Base-by-base conservation (phyloP, 2,329 filamentous ascomycete genomes). In the Colletotrichum cuscutae region DNA sequence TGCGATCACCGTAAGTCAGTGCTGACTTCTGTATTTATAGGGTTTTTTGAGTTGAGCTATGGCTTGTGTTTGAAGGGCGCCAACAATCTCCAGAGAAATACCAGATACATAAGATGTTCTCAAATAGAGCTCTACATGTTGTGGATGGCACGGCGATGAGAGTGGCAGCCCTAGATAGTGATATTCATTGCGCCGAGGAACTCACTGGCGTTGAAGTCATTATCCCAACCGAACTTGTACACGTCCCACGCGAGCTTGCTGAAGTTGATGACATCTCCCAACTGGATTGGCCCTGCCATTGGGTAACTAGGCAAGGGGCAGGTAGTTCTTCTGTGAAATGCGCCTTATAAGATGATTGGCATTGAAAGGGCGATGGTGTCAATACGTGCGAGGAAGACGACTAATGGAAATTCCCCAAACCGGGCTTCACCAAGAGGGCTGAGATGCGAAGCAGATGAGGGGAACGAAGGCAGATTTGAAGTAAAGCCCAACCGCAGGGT, bases 151-250 rank as follows among this genome's bases (percentile, higher is more conserved):
- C 22, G 42, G 19, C 8, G 42, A 22, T 49, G 22, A 28, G 22
- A 56, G 52, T 9, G 35, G 53, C 26, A 26, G 26, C 15, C 19
- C 6, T 42, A 35, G 13, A 30, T 19, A 13, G 46, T 30, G 22
- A 28, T 12, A 19, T 32, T 35, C 22, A 12, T 22, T 35, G 46
- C 13, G 7, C 26, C 11, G 42, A 24, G 35, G 42, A 57, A 80
- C 80, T 78, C 72, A 81, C 80, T 79, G 74, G 80, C 80, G 75
- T 79, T 81, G 62, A 75, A 74, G 65, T 82, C 80, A 11, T 80
- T 77, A 19, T 75, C 75, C 80, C 80, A 82, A 46, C 80, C 80
- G 35, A 75, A 77, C 13, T 69, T 76, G 63, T 81, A 81, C 12
- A 82, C 70, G 19, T 82, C 77, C 80, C 80, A 81, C 54, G 80